Conservation (phyloP, 352 stramenopile species). For the Phytopythium oedochilum region DNA sequence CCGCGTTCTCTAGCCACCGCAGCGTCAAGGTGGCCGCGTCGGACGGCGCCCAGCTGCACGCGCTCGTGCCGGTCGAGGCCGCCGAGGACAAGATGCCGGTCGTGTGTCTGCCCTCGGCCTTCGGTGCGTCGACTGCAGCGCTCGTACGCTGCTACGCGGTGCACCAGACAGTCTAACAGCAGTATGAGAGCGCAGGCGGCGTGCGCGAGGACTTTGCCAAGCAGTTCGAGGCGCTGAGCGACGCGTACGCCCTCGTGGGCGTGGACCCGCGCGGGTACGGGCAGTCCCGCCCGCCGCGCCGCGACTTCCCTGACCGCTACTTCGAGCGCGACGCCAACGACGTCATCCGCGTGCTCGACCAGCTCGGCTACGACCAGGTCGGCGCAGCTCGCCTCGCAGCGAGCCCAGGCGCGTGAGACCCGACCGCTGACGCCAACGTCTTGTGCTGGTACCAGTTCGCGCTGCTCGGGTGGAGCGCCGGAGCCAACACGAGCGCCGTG, state of each 20-base stretch:
- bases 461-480: constrained; percentile 70
- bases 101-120: constrained; percentile 65
- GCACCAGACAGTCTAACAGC: too few relatives aligned
- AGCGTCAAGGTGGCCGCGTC: constrained; percentile 34
- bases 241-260: constrained; percentile 55
- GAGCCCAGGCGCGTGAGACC: too few relatives aligned
- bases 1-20: not conserved
- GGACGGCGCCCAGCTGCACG: constrained; percentile 40
- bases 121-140: constrained; percentile 25
- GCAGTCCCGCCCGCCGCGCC: constrained; percentile 32
- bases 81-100: constrained; percentile 22
- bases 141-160: too few relatives aligned
- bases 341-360: constrained; percentile 52
- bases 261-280: constrained; percentile 64
- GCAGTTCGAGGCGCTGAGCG: constrained; percentile 48
- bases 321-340: constrained; percentile 74
- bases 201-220: constrained; percentile 52
- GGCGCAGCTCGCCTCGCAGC: too few relatives aligned
- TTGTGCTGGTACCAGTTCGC: too few relatives aligned
- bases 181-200: constrained; percentile 19
- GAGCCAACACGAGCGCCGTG: constrained; percentile 68
- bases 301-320: constrained; percentile 44
- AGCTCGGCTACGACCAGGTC: constrained; percentile 56
- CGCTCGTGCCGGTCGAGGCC: constrained; percentile 16
- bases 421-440: too few relatives aligned